Evolutionary conservation across 2,329 filamentous ascomycete species (phyloP).

Genomic region (Trichoderma atrobrunneum): DNA sequence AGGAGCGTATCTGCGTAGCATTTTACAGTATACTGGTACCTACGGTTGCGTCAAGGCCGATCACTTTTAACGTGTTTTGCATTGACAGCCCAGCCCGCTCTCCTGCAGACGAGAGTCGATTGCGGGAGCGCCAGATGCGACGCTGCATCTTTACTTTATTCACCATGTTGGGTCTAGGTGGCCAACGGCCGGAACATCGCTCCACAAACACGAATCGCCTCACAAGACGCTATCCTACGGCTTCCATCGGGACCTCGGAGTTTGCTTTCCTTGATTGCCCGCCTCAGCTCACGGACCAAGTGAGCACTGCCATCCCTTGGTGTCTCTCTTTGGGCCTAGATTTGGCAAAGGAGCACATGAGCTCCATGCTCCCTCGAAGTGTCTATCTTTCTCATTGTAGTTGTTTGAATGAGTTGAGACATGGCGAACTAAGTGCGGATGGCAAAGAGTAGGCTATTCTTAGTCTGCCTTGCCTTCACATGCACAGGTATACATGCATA

Average conservation of each 20-base stretch:
- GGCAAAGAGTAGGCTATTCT: neutral
- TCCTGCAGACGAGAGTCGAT: neutral
- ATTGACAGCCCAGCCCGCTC: neutral
- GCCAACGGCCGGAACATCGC: slow-evolving; percentile 1
- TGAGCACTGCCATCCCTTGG: neutral
- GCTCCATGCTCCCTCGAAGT: neutral
- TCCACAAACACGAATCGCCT: neutral
- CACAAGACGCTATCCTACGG: neutral
- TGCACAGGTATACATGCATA: neutral
- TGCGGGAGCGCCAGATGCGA: neutral
- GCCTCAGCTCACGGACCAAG: neutral
- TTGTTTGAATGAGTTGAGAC: neutral
- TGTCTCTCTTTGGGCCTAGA: neutral
- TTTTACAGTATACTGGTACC: neutral
- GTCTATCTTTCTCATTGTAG: neutral
- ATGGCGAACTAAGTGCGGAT: neutral
- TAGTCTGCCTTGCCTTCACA: neutral
- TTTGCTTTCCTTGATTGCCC: neutral
- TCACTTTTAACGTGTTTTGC: neutral
- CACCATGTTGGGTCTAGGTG: neutral
- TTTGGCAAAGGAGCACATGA: neutral
- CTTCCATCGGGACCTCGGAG: neutral
- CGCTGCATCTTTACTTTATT: slow-evolving; percentile 1
- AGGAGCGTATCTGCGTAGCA: neutral
- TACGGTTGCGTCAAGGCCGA: neutral